phyloP scores from a whole-genome alignment of 768 basidiomycete species.

The Amanita rubescens region DNA sequence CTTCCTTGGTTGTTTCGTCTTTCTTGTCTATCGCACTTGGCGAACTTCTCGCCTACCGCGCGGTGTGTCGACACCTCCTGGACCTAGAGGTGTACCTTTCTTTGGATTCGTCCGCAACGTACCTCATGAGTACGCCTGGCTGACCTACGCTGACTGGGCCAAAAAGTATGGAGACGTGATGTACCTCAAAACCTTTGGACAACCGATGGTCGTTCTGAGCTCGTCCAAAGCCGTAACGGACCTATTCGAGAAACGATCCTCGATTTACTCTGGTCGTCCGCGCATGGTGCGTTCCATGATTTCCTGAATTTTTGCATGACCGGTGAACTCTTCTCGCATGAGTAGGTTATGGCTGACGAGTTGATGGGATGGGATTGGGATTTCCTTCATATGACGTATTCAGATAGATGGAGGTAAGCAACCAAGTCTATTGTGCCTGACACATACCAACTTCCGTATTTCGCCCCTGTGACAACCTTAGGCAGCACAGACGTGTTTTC shows the following conservation, averaged over 20 bases:
- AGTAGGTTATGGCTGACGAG: constrained; percentile 1
- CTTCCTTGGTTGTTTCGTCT: neutral
- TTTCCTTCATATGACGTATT: constrained; percentile 24
- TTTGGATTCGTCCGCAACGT: constrained; percentile 26
- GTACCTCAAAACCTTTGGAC: constrained; percentile 28
- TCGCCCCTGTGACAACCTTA: constrained; percentile 1
- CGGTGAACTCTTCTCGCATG: neutral
- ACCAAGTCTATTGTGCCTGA: neutral
- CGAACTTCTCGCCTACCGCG: neutral
- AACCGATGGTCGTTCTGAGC: constrained; percentile 32
- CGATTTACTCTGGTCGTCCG: constrained; percentile 39
- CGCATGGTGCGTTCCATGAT: constrained; percentile 15
- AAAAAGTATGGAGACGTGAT: constrained; percentile 22
- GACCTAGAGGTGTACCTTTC: constrained; percentile 26
- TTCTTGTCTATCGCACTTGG: constrained; percentile 2
- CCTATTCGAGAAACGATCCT: constrained; percentile 37
- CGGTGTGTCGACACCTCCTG: constrained; percentile 22
- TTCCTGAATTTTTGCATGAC: neutral
- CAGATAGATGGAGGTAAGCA: constrained; percentile 20
- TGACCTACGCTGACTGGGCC: constrained; percentile 26
- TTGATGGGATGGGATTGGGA: constrained; percentile 23
- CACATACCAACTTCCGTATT: neutral
- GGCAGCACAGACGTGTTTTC: constrained; percentile 25
- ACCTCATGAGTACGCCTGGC: constrained; percentile 22
- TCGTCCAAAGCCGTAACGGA: constrained; percentile 31